Percentiles rank a stretch among this genome's conserved stretches.
These are phyloP conservation scores for Cercospora janseana DNA, from an alignment of 2,329 filamentous ascomycete genomes.

Conservation along the genomic window DNA sequence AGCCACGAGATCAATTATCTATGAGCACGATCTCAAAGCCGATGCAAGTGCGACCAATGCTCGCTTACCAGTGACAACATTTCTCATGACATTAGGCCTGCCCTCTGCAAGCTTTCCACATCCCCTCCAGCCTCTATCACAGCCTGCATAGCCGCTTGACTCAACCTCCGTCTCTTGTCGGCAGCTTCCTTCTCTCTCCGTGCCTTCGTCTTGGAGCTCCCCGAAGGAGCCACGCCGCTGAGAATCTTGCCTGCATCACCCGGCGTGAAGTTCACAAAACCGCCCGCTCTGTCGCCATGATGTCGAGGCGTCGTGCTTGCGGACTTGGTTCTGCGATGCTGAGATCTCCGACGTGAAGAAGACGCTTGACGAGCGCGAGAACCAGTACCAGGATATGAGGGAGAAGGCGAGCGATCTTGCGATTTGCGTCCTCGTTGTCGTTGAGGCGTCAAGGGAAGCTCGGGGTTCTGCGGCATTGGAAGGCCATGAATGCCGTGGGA, in stretches of 20 bases:
- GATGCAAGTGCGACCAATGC: too few relatives aligned
- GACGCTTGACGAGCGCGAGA: constrained; percentile 26
- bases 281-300: constrained; percentile 46
- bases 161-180: constrained; percentile 69
- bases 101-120: constrained; percentile 45
- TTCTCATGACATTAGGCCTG: constrained; percentile 37
- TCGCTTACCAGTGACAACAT: background rate
- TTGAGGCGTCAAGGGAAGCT: constrained; percentile 25
- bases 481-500: background rate
- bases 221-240: constrained; percentile 85
- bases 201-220: constrained; percentile 92
- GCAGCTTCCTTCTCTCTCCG: constrained; percentile 81
- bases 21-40: too few relatives aligned
- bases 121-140: constrained; percentile 71
- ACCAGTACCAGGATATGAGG: constrained; percentile 32
- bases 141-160: constrained; percentile 66
- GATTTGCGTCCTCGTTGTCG: constrained; percentile 20
- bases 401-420: constrained; percentile 19
- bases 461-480: constrained; percentile 1
- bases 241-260: constrained; percentile 75
- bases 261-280: constrained; percentile 89
- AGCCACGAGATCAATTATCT: too few relatives aligned
- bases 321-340: constrained; percentile 33
- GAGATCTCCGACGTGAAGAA: constrained; percentile 25
- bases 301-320: constrained; percentile 30